These are phyloP conservation scores for Pharus latifolius DNA, from an alignment of 176 grass and related monocot species.

Conservation along the genomic window DNA sequence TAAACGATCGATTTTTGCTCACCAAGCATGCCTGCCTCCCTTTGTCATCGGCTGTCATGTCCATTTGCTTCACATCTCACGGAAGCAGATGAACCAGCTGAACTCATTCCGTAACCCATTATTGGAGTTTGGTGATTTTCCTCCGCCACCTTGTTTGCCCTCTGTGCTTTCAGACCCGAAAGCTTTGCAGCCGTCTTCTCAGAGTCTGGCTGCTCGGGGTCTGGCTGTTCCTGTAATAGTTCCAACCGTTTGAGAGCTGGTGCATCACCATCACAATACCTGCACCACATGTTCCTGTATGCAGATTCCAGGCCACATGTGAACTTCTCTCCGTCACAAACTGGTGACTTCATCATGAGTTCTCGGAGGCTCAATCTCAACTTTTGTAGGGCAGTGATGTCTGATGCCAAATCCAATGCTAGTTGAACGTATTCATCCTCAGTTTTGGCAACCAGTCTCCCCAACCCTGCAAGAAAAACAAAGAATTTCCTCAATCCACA, in stretches of 20 bases:
- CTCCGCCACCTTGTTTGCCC: neutral
- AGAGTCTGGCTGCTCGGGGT: slow-evolving; percentile 21
- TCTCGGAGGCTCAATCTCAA: slow-evolving; percentile 73
- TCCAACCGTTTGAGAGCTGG: slow-evolving; percentile 60
- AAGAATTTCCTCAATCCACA: neutral
- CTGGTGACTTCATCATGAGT: slow-evolving; percentile 71
- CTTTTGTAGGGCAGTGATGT: slow-evolving; percentile 64
- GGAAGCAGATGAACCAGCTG: neutral
- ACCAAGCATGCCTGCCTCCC: neutral
- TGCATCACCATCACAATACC: slow-evolving; percentile 62
- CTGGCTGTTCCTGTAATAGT: slow-evolving; percentile 26
- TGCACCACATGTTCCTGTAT: slow-evolving; percentile 85
- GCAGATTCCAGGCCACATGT: slow-evolving; percentile 70
- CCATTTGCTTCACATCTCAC: slow-evolving; percentile 31
- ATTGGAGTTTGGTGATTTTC: slow-evolving; percentile 7
- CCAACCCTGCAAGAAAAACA: slow-evolving; percentile 31
- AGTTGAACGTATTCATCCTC: slow-evolving; percentile 65
- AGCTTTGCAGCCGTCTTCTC: slow-evolving; percentile 20
- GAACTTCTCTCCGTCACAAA: slow-evolving; percentile 79
- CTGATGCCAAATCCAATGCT: slow-evolving; percentile 72
- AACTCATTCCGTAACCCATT: slow-evolving; percentile 26
- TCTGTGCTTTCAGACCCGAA: slow-evolving; percentile 29
- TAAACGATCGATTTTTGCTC: neutral
- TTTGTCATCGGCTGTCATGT: slow-evolving; percentile 17
- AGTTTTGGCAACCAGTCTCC: slow-evolving; percentile 53